A percentile compares a stretch with the other conserved stretches of the same genome.
phyloP scores from a whole-genome alignment of 169 alveolate species.

The Plasmodium reichenowi region DNA sequence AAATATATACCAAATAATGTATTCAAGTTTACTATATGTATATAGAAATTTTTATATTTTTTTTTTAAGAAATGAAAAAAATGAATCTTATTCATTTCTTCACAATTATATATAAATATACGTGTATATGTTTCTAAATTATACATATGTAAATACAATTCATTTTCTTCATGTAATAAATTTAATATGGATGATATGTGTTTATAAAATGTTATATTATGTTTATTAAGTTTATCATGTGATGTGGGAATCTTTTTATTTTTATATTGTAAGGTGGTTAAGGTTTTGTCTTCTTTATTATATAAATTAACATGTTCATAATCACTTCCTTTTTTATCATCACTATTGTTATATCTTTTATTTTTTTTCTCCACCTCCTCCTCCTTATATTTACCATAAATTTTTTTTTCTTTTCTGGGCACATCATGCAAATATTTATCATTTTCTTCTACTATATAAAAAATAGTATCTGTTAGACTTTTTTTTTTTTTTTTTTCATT shows the following conservation, averaged over 20 bases:
- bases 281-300: not conserved
- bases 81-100: slow-evolving; percentile 17
- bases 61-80: slow-evolving; percentile 21
- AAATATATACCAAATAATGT: slow-evolving; percentile 68
- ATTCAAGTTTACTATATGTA: slow-evolving; percentile 34
- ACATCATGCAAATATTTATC: not conserved
- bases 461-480: not conserved
- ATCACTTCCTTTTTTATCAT: not conserved
- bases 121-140: slow-evolving; percentile 60
- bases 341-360: not conserved
- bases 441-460: slow-evolving; percentile 15
- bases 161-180: slow-evolving; percentile 30
- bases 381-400: not conserved
- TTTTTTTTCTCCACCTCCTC: not conserved
- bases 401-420: not conserved
- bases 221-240: not conserved
- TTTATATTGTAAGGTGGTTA: not conserved
- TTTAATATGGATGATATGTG: slow-evolving; percentile 23
- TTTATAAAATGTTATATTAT: slow-evolving; percentile 14
- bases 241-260: not conserved
- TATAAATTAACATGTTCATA: not conserved
- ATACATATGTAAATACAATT: slow-evolving; percentile 14
- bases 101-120: slow-evolving; percentile 68
- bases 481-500: not conserved
- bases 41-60: slow-evolving; percentile 11